Evolutionary conservation across 2,329 filamentous ascomycete genomes (phyloP), one percentile per base, ranked within the genome.

Genomic region (Fusarium camptoceras): DNA sequence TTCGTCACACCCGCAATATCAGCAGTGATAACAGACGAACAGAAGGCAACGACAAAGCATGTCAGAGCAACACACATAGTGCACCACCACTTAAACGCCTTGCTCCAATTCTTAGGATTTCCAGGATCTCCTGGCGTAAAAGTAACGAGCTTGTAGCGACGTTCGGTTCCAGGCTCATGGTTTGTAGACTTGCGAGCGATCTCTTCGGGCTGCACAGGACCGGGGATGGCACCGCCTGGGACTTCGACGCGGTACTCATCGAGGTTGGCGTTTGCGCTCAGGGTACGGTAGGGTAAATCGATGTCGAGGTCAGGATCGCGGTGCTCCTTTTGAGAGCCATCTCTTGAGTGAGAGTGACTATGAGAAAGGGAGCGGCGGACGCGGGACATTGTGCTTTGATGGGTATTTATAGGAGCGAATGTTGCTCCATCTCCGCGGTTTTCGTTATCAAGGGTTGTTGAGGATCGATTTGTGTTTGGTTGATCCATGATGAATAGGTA

Each of bases 21-120:
- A 14, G 93, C 89, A 0, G 94, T 97, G 76, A 97, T 90, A 70
- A 97, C 90, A 54, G 89, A 89, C 50, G 90, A 93, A 25, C 85
- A 83, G 60, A 93, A 88, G 0, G 91, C 90, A 46, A 93, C 91
- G 42, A 92, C 89, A 76, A 94, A 93, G 75, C 91, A 93, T 3
- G 91, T 92, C 24, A 87, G 68, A 2, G 94, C 92, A 0, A 97
- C 93, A 18, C 93, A 89, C 91, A 97, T 94, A 25, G 94, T 97
- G 76, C 88, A 91, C 75, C 91, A 93, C 92, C 93, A 95, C 80
- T 94, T 96, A 78, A 83, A 91, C 2, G 81, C 83, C 78, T 93
- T 94, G 59, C 86, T 88, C 92, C 92, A 96, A 79, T 95, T 96
- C 84, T 95, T 95, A 1, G 93, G 93, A 75, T 95, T 95, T 69